A percentile compares a stretch with the other conserved stretches of the same genome.
phyloP scores from a whole-genome alignment of 2,329 filamentous ascomycete species.

The Aureobasidium pullulans region DNA sequence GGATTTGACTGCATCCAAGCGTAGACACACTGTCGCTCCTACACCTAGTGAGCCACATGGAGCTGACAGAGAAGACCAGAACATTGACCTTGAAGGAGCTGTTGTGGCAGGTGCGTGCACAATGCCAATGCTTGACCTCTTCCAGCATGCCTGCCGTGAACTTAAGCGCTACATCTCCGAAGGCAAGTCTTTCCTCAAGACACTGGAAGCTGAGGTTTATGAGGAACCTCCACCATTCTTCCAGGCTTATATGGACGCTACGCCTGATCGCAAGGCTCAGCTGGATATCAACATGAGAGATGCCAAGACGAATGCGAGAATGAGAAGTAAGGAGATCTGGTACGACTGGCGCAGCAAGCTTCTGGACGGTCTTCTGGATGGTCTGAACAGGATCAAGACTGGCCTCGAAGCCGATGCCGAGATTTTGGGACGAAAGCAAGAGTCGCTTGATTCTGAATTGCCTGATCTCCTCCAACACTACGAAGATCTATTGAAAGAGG shows the following conservation, averaged over 20 bases:
- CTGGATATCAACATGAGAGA: conserved; percentile 99
- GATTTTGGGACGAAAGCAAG: conserved; percentile 59
- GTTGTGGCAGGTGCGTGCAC: conserved; percentile 87
- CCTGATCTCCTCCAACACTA: conserved; percentile 57
- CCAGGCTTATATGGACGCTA: conserved; percentile 80
- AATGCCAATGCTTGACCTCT: conserved; percentile 86
- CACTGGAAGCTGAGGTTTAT: conserved; percentile 82
- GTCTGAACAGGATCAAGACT: conserved; percentile 64
- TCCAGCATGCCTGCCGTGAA: conserved; percentile 89
- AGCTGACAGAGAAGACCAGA: conserved; percentile 20
- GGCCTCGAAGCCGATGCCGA: conserved; percentile 70
- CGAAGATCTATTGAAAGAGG: conserved; percentile 55
- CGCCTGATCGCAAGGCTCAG: conserved; percentile 70
- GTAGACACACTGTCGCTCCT: conserved; percentile 70
- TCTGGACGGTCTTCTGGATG: conserved; percentile 72
- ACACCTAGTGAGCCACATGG: conserved; percentile 25
- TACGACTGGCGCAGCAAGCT: conserved; percentile 96
- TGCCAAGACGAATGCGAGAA: conserved; percentile 82
- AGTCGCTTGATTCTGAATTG: conserved; percentile 58
- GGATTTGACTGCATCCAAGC: conserved; percentile 84
- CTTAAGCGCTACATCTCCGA: conserved; percentile 95
- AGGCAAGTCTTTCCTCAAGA: conserved; percentile 78
- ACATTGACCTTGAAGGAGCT: conserved; percentile 57
- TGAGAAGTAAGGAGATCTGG: conserved; percentile 93
- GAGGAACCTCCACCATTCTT: conserved; percentile 89